phyloP scores from a whole-genome alignment of 208 protist genomes.

The Leishmania aethiopica region DNA sequence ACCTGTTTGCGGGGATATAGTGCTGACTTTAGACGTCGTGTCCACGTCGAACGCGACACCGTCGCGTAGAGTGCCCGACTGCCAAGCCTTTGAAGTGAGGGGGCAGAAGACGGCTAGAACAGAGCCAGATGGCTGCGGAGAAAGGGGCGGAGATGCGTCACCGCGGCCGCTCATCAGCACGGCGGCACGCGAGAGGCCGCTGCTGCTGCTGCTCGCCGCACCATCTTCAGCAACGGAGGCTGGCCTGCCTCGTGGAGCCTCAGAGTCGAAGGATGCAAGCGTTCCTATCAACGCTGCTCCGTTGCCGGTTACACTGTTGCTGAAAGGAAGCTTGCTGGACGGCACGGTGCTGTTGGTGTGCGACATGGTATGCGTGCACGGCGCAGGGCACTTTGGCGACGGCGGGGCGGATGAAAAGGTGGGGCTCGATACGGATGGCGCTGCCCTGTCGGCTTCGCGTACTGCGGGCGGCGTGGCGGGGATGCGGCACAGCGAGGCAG shows the following conservation, averaged over 20 bases:
- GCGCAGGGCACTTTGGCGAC: not conserved
- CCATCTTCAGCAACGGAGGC: not conserved
- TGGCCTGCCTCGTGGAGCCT: not conserved
- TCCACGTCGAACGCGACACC: not conserved
- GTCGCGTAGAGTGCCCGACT: slow-evolving; percentile 7
- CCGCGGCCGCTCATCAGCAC: slow-evolving; percentile 2
- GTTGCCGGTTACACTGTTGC: slow-evolving; percentile 2
- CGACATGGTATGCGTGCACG: not conserved
- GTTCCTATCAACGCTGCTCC: not conserved
- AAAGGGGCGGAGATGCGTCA: not conserved
- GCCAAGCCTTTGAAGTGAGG: slow-evolving; percentile 16
- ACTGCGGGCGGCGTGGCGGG: not conserved
- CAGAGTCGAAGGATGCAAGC: slow-evolving; percentile 14
- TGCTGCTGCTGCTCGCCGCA: not conserved
- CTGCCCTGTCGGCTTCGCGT: not conserved
- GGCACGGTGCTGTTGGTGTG: not conserved
- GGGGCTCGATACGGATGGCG: not conserved
- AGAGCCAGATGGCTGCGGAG: not conserved
- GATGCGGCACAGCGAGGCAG: not conserved
- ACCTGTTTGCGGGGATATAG: not conserved
- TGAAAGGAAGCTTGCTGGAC: slow-evolving; percentile 12
- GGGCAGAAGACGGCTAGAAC: slow-evolving; percentile 9
- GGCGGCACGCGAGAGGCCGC: slow-evolving; percentile 9
- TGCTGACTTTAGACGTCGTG: not conserved
- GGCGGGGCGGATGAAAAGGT: not conserved